A percentile compares a stretch with the other conserved stretches of the same genome.
These are phyloP conservation scores for Orbilia brochopaga DNA, from an alignment of 2,329 filamentous ascomycete genomes.

Conservation along the genomic window DNA sequence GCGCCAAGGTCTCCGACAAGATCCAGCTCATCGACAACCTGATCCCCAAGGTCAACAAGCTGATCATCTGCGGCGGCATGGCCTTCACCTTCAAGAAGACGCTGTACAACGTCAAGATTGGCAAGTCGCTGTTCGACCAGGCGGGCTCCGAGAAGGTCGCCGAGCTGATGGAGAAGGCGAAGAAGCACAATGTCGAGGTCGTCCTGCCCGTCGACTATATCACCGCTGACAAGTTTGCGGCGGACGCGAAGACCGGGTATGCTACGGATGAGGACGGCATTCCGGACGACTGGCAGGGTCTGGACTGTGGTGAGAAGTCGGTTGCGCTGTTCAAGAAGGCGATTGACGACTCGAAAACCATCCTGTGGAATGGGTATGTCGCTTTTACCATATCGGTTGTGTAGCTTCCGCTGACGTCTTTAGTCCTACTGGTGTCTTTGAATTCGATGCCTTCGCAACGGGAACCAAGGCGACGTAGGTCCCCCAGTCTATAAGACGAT, in stretches of 20 bases:
- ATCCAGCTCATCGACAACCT: constrained; percentile 99
- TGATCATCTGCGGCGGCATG: constrained; percentile 97
- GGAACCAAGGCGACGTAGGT: constrained; percentile 74
- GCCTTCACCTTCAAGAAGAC: constrained; percentile 99
- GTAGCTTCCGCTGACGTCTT: not conserved
- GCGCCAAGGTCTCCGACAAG: constrained; percentile 99
- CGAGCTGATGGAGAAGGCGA: constrained; percentile 89
- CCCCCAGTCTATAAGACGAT: not conserved
- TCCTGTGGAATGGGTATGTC: constrained; percentile 83
- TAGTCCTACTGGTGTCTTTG: constrained; percentile 90
- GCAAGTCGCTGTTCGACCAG: constrained; percentile 90
- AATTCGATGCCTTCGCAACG: constrained; percentile 90
- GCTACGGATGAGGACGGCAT: constrained; percentile 89
- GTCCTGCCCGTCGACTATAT: constrained; percentile 94
- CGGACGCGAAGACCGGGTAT: constrained; percentile 78
- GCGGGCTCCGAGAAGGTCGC: constrained; percentile 89
- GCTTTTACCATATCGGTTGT: not conserved
- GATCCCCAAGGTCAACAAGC: constrained; percentile 94
- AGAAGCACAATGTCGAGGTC: constrained; percentile 93
- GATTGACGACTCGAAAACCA: constrained; percentile 88
- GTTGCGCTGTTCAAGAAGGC: constrained; percentile 85
- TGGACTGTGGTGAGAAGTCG: constrained; percentile 90
- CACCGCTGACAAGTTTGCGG: constrained; percentile 91
- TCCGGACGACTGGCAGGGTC: constrained; percentile 96
- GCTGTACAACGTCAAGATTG: constrained; percentile 87